Evolutionary conservation across 1,284 basidiomycete genomes (phyloP).

Genomic region (Cryptococcus neoformans): DNA sequence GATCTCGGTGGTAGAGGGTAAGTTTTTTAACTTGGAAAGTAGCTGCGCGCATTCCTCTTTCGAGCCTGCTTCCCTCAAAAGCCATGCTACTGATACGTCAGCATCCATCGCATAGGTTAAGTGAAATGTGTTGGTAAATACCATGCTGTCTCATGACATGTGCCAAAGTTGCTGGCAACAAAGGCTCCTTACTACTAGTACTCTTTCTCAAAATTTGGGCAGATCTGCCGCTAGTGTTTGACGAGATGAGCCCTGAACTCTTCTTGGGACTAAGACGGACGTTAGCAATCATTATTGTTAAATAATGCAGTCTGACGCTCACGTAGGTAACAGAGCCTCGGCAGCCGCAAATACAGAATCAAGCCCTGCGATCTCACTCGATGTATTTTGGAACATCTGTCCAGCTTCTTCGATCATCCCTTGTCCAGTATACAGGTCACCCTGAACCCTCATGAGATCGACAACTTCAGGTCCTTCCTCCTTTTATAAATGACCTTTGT

Average conservation of each 20-base stretch:
- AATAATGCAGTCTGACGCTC: constrained; percentile 3
- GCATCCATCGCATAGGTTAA: neutral
- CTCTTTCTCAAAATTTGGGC: constrained; percentile 6
- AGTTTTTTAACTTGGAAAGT: constrained; percentile 53
- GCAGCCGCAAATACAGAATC: constrained; percentile 31
- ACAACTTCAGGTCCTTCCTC: constrained; percentile 56
- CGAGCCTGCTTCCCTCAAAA: constrained; percentile 61
- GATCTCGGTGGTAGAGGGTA: constrained; percentile 25
- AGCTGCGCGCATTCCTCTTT: constrained; percentile 56
- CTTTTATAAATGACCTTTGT: constrained; percentile 5
- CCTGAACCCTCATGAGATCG: constrained; percentile 61
- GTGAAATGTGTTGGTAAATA: constrained; percentile 49
- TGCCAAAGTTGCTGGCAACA: constrained; percentile 66
- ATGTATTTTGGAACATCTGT: constrained; percentile 47
- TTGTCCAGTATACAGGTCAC: constrained; percentile 46
- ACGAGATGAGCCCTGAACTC: constrained; percentile 9
- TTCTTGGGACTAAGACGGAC: constrained; percentile 11
- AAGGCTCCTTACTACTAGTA: constrained; percentile 54
- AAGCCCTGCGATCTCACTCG: constrained; percentile 29
- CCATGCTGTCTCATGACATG: constrained; percentile 69
- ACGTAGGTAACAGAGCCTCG: constrained; percentile 36
- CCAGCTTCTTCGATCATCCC: constrained; percentile 58
- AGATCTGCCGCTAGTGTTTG: constrained; percentile 41
- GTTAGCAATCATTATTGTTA: constrained; percentile 48
- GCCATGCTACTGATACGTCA: constrained; percentile 60